Conservation (phyloP, 2,329 filamentous ascomycete genomes). For the Neocatenulostroma microsporum region DNA sequence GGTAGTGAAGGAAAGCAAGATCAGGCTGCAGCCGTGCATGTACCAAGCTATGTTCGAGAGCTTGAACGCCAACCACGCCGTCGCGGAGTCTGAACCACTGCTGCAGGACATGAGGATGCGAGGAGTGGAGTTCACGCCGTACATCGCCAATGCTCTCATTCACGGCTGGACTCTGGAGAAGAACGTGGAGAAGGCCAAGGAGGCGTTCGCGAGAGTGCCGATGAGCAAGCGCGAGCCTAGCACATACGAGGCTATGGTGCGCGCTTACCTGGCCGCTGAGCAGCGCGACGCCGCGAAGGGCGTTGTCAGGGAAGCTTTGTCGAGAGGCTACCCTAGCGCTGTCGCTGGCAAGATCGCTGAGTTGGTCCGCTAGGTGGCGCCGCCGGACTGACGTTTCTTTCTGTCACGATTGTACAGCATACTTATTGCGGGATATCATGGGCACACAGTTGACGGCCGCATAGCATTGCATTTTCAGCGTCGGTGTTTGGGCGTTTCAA, state of each 20-base stretch:
- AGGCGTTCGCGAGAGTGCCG: conserved; percentile 71
- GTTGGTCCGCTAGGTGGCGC: conserved; percentile 50
- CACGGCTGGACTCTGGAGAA: conserved; percentile 88
- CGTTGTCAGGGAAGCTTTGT: conserved; percentile 84
- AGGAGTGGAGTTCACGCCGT: conserved; percentile 79
- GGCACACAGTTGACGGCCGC: neutral
- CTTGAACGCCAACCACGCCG: conserved; percentile 89
- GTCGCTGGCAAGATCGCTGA: conserved; percentile 92
- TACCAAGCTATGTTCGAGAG: conserved; percentile 97
- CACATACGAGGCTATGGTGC: conserved; percentile 97
- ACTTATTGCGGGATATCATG: too few relatives aligned
- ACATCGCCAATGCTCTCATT: conserved; percentile 97
- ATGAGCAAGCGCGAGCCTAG: conserved; percentile 81
- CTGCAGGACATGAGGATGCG: conserved; percentile 67
- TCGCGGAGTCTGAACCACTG: conserved; percentile 59
- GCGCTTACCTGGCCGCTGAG: conserved; percentile 79
- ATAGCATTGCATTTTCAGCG: neutral
- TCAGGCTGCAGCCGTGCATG: conserved; percentile 71
- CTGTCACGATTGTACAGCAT: too few relatives aligned
- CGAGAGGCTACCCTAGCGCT: conserved; percentile 80
- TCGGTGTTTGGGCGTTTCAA: neutral
- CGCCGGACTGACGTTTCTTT: conserved; percentile 11
- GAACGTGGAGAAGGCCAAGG: conserved; percentile 68
- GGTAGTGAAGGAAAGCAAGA: conserved; percentile 59
- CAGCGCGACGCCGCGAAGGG: conserved; percentile 66